Base-by-base conservation (phyloP, 108 stramenopile genomes). In the Cylindrotheca closterium region DNA sequence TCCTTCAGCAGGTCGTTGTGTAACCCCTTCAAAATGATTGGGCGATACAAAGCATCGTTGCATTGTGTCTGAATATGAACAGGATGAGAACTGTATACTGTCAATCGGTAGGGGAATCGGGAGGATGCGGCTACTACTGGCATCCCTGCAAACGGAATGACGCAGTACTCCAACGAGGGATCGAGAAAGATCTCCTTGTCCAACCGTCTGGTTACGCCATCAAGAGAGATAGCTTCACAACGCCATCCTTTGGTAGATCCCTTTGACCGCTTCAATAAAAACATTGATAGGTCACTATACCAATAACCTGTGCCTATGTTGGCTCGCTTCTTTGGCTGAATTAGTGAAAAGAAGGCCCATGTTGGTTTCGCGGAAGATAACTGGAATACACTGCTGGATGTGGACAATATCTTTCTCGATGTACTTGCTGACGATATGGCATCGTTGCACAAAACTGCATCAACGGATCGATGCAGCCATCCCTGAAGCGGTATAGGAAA, bases 291-390 rank as follows among this genome's bases (percentile, higher is more conserved):
- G 29, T 75, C 74, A 18, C 30, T 19, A 47, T 75, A 75, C 68
- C 68, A 75, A 45, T 63, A 75, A 18, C 37, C 30, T 3, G 34
- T 51, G 4, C n/a, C 47, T 23, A 62, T 64, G 31, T 75, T 75
- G 19, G 74, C 50, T 21, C 74, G 60, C 23, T 75, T 75, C 61
- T 75, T 75, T 3, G 60, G 67, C 42, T 69, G 74, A 22, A 68
- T 42, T 4, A 75, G 12, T 17, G 74, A 69, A n/a, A 75, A 24
- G 28, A 63, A 69, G 25, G 68, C 68, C 29, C 54, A 68, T 27
- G 74, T 69, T 15, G 32, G 27, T 46, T 37, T 18, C 27, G 54
- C 34, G 18, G 47, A 32, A 27, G 8, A 28, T 5, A 68, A 26
- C 3, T n/a, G 30, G 49, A 46, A 75, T 42, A 15, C 37, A 42